Evolutionary conservation across 306 rosid genomes (phyloP).

Genomic region (Alnus glutinosa): DNA sequence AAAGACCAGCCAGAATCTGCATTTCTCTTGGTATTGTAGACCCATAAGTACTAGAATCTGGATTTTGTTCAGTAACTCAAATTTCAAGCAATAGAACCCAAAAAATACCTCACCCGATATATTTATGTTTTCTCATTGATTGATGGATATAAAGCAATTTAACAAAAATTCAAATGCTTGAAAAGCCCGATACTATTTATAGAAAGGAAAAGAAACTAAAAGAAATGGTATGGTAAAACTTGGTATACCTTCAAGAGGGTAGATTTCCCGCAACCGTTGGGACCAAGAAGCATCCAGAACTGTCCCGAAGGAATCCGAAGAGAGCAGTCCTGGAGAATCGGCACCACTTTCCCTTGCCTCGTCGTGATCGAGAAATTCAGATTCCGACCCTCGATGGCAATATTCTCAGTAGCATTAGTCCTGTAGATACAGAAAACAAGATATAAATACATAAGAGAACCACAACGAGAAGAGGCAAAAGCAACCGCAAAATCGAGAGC

Average conservation of each 20-base stretch:
- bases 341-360: slow-evolving; percentile 47
- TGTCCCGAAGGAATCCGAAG: slow-evolving; percentile 76
- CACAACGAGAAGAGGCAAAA: not conserved
- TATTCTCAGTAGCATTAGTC: slow-evolving; percentile 31
- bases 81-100: not conserved
- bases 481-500: not conserved
- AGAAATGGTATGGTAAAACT: not conserved
- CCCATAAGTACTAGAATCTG: not conserved
- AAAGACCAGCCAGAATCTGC: slow-evolving; percentile 84
- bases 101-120: not conserved
- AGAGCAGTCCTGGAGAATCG: slow-evolving; percentile 70
- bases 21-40: slow-evolving; percentile 3
- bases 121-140: not conserved
- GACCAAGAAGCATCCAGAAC: slow-evolving; percentile 95
- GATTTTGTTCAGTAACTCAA: not conserved
- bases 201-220: not conserved
- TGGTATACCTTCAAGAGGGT: slow-evolving; percentile 73
- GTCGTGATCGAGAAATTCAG: slow-evolving; percentile 56
- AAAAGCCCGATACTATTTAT: not conserved
- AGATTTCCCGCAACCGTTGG: slow-evolving; percentile 89
- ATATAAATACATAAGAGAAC: not conserved
- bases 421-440: slow-evolving; percentile 30
- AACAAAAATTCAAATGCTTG: not conserved
- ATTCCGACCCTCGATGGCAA: slow-evolving; percentile 65
- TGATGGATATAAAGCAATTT: not conserved